Conservation (phyloP, 129 eudicot genomes). For the Centrapalus pauciflorus region DNA sequence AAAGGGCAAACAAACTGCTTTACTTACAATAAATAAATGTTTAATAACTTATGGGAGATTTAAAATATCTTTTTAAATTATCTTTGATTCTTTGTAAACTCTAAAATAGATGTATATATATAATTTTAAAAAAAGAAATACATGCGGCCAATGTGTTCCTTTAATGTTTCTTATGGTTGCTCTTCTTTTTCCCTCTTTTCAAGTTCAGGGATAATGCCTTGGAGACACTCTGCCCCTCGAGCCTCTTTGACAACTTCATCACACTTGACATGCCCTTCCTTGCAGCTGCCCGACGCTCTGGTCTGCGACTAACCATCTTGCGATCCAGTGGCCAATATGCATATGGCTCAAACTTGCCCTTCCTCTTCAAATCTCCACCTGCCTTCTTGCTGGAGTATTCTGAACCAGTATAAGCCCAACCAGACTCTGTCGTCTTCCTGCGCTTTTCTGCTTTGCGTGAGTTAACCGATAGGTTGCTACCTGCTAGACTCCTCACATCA, state of each 20-base stretch:
- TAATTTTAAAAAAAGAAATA: no score
- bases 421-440: constrained; percentile 54
- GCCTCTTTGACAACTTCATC: constrained; percentile 63
- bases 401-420: constrained; percentile 83
- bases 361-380: constrained; percentile 85
- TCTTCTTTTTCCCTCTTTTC: constrained; percentile 45
- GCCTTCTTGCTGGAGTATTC: constrained; percentile 98
- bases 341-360: constrained; percentile 92
- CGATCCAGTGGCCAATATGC: constrained; percentile 99
- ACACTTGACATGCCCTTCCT: constrained; percentile 94
- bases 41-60: no score
- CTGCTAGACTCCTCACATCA: constrained; percentile 51
- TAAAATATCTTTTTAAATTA: no score
- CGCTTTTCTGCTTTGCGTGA: constrained; percentile 51
- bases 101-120: no score
- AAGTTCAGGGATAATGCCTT: constrained; percentile 50
- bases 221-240: constrained; percentile 77
- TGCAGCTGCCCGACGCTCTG: constrained; percentile 92
- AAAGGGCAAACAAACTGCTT: no score
- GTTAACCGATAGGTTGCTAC: constrained; percentile 31
- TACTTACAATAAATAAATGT: no score
- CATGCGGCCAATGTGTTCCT: no score
- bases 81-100: no score
- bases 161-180: constrained; percentile 21
- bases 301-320: constrained; percentile 90